These are phyloP conservation scores for Saitoella complicata DNA, from an alignment of 805 yeast genomes.

Conservation along the genomic window DNA sequence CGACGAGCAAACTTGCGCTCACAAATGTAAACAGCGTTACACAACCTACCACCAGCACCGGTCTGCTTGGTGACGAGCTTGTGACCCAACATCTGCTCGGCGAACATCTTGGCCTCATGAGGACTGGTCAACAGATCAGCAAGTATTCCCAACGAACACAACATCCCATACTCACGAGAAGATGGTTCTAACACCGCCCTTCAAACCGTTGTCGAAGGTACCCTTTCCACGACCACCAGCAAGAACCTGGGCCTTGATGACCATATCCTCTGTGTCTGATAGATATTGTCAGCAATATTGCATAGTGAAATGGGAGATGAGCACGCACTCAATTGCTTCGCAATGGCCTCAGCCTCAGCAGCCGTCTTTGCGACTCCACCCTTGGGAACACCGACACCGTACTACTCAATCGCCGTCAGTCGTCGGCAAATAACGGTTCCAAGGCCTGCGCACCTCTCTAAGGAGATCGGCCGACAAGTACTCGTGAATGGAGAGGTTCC, in stretches of 20 bases:
- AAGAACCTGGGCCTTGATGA: slow-evolving; percentile 93
- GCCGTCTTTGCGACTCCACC: slow-evolving; percentile 87
- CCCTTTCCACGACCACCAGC: slow-evolving; percentile 99
- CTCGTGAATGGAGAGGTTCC: slow-evolving; percentile 86
- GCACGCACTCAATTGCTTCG: slow-evolving; percentile 38
- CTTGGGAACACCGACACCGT: slow-evolving; percentile 79
- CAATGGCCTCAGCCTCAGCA: slow-evolving; percentile 71
- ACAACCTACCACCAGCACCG: slow-evolving; percentile 93
- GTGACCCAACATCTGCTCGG: slow-evolving; percentile 80
- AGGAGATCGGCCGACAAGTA: slow-evolving; percentile 84
- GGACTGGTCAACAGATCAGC: slow-evolving; percentile 57
- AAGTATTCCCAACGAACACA: too few species aligned
- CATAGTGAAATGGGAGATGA: not conserved
- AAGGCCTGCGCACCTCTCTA: slow-evolving; percentile 20
- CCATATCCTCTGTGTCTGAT: slow-evolving; percentile 52
- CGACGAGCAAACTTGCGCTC: slow-evolving; percentile 87
- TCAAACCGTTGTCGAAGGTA: slow-evolving; percentile 83
- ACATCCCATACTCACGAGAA: not conserved
- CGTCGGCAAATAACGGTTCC: slow-evolving; percentile 7
- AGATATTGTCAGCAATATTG: not conserved
- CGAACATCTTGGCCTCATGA: slow-evolving; percentile 71
- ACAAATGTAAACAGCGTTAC: slow-evolving; percentile 88
- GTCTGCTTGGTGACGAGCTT: slow-evolving; percentile 95
- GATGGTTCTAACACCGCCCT: slow-evolving; percentile 69
- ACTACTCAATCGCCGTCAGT: slow-evolving; percentile 21